These are phyloP conservation scores for Funneliformis mosseae DNA, from an alignment of 192 early-diverging fungal species.

Conservation along the genomic window DNA sequence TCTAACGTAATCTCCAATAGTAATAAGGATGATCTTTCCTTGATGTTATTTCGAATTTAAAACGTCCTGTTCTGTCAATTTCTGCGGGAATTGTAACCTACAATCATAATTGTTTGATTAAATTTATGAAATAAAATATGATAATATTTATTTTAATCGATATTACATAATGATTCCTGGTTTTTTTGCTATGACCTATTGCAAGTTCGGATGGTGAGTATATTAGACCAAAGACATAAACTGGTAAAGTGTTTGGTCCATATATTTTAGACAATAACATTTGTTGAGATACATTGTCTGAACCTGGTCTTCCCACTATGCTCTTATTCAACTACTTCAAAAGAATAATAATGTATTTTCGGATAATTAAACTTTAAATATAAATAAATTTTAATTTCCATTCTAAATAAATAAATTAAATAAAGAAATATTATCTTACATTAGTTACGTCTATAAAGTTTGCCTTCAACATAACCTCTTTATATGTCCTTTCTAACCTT, in stretches of 20 bases:
- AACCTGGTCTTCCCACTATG: background rate
- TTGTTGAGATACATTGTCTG: background rate
- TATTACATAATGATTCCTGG: background rate
- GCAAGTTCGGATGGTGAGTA: background rate
- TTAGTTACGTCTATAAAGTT: background rate
- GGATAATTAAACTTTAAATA: conserved; percentile 7
- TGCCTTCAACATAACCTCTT: background rate
- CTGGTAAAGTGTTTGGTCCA: background rate
- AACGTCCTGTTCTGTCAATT: background rate
- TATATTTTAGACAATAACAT: background rate
- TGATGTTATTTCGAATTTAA: background rate
- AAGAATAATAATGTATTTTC: background rate
- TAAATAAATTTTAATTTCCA: background rate
- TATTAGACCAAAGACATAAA: background rate
- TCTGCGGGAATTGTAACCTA: background rate
- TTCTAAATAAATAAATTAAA: too few relatives aligned
- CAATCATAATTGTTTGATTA: background rate
- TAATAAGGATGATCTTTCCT: background rate
- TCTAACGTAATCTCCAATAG: background rate
- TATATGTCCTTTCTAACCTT: too few relatives aligned
- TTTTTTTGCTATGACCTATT: background rate
- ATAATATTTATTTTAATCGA: background rate
- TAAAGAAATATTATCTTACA: background rate
- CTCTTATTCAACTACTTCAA: background rate
- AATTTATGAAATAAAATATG: background rate